Base-by-base conservation (phyloP, 805 yeast species). In the Starmerella vaccinii region DNA sequence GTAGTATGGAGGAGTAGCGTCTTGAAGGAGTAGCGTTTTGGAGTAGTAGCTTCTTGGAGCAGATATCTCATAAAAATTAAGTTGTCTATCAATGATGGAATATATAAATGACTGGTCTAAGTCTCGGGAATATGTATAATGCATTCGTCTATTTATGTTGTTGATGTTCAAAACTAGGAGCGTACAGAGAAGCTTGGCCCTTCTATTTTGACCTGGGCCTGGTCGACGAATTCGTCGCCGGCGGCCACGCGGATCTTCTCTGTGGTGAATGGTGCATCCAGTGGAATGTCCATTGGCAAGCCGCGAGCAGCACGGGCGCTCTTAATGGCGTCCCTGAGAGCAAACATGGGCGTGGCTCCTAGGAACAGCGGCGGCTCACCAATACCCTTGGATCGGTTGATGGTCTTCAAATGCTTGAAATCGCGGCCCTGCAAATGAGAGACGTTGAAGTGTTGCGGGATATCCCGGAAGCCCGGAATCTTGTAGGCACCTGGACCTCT, bases 311-410 rank as follows among this genome's bases (percentile, higher is more conserved):
- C 52, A 32, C 74, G 62, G 2, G 74, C 71, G 35, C 58, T 55
- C 19, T 60, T 63, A 34, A 73, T 58, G 0, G 76, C 76, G 55
- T 73, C 67, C 27, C 76, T 63, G 26, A 73, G 56, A 4, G 76
- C 76, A 61, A 70, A 73, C 55, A 69, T 65, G 5, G 69, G 73
- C 27, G 63, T 53, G n/a, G 65, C 61, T 1, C 76, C 76, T 29
- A 73, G 57, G 53, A 73, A 71, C 49, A 73, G 59, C n/a, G 77
- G 77, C 7, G 77, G 77, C 60, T 73, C 77, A 23, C 77, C 77
- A 46, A 73, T 69, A 29, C 77, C 77, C 56, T 72, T 72, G 32
- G 74, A 69, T 26, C 70, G 60, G 54, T 69, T 68, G 45, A 73
- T 69, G 3, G 75, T 71, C 55, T 70, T 70, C 57, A 73, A 61